These are phyloP conservation scores for Tricholoma furcatifolium DNA, from an alignment of 768 basidiomycete genomes.

Conservation along the genomic window DNA sequence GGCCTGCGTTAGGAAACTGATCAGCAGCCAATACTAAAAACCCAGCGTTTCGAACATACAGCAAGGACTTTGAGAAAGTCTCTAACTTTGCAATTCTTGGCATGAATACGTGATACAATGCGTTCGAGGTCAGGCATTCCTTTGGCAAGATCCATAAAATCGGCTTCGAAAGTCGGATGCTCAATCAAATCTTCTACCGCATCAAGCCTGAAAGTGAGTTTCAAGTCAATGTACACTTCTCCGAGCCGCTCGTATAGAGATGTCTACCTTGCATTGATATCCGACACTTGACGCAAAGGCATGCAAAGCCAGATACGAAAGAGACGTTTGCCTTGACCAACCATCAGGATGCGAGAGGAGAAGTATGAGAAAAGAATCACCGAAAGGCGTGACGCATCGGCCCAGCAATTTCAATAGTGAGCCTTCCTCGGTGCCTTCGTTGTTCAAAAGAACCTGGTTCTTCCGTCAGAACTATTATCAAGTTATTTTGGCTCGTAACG, in stretches of 20 bases:
- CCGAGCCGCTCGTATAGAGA: not conserved
- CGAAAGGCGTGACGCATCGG: conserved; percentile 89
- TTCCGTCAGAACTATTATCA: not conserved
- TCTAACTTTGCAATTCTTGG: conserved; percentile 81
- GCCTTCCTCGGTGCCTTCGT: conserved; percentile 91
- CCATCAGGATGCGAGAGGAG: conserved; percentile 1
- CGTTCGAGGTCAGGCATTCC: conserved; percentile 91
- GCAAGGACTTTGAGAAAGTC: conserved; percentile 85
- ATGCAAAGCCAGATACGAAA: conserved; percentile 97
- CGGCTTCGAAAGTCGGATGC: conserved; percentile 71
- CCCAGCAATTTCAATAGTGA: conserved; percentile 80
- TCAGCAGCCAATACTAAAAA: not conserved
- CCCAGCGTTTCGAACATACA: conserved; percentile 34
- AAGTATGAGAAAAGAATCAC: conserved; percentile 36
- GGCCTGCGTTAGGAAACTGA: conserved; percentile 40
- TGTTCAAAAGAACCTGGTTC: conserved; percentile 78
- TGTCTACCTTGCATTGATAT: conserved; percentile 85
- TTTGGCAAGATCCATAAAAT: conserved; percentile 76
- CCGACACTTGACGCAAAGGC: conserved; percentile 77
- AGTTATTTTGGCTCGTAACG: not conserved
- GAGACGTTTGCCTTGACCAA: conserved; percentile 77
- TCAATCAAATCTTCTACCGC: conserved; percentile 90
- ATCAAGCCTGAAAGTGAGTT: conserved; percentile 63
- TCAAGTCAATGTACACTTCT: not conserved
- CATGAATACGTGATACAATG: conserved; percentile 92